Percentiles rank a stretch among this genome's conserved stretches.
Evolutionary conservation across 2,329 filamentous ascomycete genomes (phyloP).

Genomic region (Colletotrichum sp.): DNA sequence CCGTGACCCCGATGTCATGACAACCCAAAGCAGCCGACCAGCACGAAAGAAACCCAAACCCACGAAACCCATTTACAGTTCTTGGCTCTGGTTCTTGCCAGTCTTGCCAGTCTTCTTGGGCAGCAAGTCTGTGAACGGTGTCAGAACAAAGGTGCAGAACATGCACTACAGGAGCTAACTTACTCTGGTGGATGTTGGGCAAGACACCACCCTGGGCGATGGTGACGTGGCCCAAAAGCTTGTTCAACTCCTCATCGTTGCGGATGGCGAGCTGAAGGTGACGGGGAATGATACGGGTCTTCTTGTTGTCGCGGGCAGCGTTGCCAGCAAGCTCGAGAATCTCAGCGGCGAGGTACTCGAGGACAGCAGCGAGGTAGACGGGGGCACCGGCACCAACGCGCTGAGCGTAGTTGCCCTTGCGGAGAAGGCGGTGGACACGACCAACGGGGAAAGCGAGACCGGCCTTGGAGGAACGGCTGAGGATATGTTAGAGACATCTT

Average conservation of each 20-base stretch:
- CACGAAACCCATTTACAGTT: constrained; percentile 72
- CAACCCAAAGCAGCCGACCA: constrained; percentile 72
- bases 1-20: constrained; percentile 84
- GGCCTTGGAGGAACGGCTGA: constrained; percentile 98
- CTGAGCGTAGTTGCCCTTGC: constrained; percentile 99
- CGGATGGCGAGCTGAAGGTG: constrained; percentile 99
- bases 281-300: constrained; percentile 99
- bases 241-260: constrained; percentile 99
- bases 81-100: constrained; percentile 91
- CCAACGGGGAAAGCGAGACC: constrained; percentile 98
- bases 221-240: constrained; percentile 93
- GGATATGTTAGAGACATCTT: background rate
- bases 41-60: constrained; percentile 61
- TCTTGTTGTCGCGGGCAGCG: constrained; percentile 99
- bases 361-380: constrained; percentile 95
- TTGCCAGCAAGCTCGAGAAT: constrained; percentile 99
- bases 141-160: constrained; percentile 38
- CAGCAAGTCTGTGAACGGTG: constrained; percentile 75
- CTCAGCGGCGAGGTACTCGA: constrained; percentile 98
- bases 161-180: constrained; percentile 39
- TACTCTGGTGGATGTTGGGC: constrained; percentile 97
- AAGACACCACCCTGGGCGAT: constrained; percentile 97
- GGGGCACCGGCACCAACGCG: constrained; percentile 98
- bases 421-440: constrained; percentile 98
- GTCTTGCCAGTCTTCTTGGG: constrained; percentile 99